Evolutionary conservation across 192 early-diverging fungal species (phyloP).

Genomic region (Diversispora epigaea): DNA sequence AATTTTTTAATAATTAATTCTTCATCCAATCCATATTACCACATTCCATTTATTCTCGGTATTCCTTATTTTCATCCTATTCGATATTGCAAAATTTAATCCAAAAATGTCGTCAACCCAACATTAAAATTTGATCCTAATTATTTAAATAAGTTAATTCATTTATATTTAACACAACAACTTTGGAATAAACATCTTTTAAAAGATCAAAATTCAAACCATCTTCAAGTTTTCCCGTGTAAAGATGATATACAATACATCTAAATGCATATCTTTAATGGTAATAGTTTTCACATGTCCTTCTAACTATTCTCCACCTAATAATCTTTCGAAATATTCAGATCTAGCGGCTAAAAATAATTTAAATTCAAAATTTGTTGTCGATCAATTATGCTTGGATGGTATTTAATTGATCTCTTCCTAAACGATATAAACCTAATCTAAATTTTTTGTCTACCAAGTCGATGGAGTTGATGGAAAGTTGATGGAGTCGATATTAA

Average conservation of each 20-base stretch:
- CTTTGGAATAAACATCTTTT: conserved; percentile 22
- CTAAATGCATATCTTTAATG: conserved; percentile 21
- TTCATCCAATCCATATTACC: too few species aligned
- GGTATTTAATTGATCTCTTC: too few species aligned
- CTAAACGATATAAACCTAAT: conserved; percentile 2
- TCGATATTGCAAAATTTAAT: too few species aligned
- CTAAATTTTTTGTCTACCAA: neutral
- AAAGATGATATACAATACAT: conserved; percentile 20
- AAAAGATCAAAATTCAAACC: conserved; percentile 7
- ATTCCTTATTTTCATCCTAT: too few species aligned
- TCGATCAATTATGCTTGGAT: neutral
- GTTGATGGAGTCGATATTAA: too few species aligned
- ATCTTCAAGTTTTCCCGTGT: conserved; percentile 15
- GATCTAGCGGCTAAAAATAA: conserved; percentile 9
- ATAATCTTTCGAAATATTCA: conserved; percentile 29
- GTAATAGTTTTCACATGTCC: conserved; percentile 12
- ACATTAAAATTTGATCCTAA: conserved; percentile 21
- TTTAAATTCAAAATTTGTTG: conserved; percentile 8
- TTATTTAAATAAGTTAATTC: conserved; percentile 10
- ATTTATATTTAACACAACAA: conserved; percentile 15
- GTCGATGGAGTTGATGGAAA: too few species aligned
- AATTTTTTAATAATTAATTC: too few species aligned
- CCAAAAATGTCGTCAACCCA: too few species aligned
- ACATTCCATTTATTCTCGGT: too few species aligned
- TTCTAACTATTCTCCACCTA: conserved; percentile 8